phyloP scores from a whole-genome alignment of 2,329 filamentous ascomycete genomes.

The Aspergillus quadrilineatus region DNA sequence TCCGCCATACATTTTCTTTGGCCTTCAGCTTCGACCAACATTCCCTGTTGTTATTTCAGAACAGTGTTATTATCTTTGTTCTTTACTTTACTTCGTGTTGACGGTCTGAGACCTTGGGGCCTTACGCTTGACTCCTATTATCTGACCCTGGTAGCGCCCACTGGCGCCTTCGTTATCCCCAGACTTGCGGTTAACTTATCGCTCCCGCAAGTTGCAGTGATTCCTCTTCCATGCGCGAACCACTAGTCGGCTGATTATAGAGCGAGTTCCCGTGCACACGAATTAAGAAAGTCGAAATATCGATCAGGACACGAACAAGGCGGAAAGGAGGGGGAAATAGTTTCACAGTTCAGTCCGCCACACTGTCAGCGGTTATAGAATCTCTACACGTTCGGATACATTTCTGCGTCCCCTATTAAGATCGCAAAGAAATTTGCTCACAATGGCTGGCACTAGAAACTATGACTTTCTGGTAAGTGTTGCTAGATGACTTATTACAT shows the following conservation, averaged over 20 bases:
- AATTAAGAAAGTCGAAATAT: neutral
- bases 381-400: neutral
- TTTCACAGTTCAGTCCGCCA: neutral
- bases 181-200: neutral
- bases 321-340: conserved; percentile 3
- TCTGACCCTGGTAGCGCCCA: no score
- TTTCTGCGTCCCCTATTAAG: neutral
- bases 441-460: conserved; percentile 95
- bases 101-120: no score
- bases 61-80: no score
- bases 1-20: neutral
- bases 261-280: neutral
- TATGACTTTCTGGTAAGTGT: conserved; percentile 92
- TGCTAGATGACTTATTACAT: neutral
- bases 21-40: neutral
- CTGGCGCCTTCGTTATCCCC: no score
- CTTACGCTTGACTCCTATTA: no score
- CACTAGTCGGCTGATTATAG: neutral
- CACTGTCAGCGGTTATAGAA: neutral
- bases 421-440: conserved; percentile 13
- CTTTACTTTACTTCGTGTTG: no score
- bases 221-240: neutral
- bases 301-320: neutral
- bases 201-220: neutral
- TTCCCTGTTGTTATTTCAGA: no score